Evolutionary conservation across 305 asterid species (phyloP).

Genomic region (Caryopteris hybrid): DNA sequence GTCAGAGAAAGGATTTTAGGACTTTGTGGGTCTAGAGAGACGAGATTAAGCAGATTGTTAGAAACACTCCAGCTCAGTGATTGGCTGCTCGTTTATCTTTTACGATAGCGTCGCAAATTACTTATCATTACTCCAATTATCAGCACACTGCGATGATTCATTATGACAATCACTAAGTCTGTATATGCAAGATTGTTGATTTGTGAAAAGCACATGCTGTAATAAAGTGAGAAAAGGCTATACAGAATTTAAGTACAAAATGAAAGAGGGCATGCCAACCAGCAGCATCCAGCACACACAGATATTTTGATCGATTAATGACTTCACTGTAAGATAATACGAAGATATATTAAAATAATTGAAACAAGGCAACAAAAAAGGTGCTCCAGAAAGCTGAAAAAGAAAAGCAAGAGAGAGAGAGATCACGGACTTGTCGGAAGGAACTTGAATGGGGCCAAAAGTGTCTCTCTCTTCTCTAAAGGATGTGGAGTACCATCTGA

Average conservation of each 20-base stretch:
- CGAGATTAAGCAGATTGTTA: neutral
- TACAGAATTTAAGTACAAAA: neutral
- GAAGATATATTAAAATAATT: conserved; percentile 10
- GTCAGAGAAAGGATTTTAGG: neutral
- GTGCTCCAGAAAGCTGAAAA: neutral
- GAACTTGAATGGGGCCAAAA: conserved; percentile 89
- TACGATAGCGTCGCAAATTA: neutral
- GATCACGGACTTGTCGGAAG: conserved; percentile 56
- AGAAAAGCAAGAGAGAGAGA: neutral
- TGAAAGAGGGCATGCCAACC: too few species aligned
- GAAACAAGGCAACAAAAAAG: neutral
- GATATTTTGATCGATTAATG: neutral
- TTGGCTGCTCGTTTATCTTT: neutral
- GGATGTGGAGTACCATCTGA: conserved; percentile 58
- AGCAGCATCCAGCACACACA: neutral
- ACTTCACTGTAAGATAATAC: neutral
- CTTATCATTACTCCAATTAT: neutral
- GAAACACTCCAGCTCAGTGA: neutral
- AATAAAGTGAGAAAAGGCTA: neutral
- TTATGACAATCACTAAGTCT: neutral
- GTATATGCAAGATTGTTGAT: neutral
- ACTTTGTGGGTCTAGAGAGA: conserved; percentile 3
- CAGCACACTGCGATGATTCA: neutral
- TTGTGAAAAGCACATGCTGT: neutral
- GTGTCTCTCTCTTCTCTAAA: conserved; percentile 88